Evolutionary conservation across 2,329 filamentous ascomycete species (phyloP).

Genomic region (Colletotrichum tropicicola): DNA sequence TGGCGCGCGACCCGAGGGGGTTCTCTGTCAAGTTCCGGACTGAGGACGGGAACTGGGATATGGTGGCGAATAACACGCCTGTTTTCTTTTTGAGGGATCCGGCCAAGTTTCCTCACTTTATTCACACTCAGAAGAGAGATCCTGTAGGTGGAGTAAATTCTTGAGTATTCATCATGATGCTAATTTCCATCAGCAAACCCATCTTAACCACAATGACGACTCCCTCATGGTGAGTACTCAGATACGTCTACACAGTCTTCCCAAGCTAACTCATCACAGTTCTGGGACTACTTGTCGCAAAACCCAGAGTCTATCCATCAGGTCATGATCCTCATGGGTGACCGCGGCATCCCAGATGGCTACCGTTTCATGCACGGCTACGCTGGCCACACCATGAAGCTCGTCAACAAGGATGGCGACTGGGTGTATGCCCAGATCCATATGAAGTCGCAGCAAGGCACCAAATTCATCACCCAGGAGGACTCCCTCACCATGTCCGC

Average conservation of each 20-base stretch:
- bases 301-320: conserved; percentile 60
- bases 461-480: conserved; percentile 50
- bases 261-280: neutral
- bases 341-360: conserved; percentile 57
- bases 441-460: conserved; percentile 55
- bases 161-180: neutral
- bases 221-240: conserved; percentile 54
- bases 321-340: conserved; percentile 60
- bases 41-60: conserved; percentile 38
- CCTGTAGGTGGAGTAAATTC: conserved; percentile 35
- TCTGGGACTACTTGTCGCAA: conserved; percentile 39
- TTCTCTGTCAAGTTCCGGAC: conserved; percentile 53
- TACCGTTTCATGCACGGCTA: conserved; percentile 56
- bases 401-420: conserved; percentile 53
- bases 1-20: conserved; percentile 73
- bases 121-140: conserved; percentile 54
- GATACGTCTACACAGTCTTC: no score
- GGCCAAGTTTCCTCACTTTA: conserved; percentile 56
- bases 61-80: conserved; percentile 55
- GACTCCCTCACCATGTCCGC: conserved; percentile 54
- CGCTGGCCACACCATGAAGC: conserved; percentile 57
- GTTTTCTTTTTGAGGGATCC: conserved; percentile 58
- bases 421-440: conserved; percentile 61
- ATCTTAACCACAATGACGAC: conserved; percentile 44
- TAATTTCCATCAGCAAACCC: neutral